These are phyloP conservation scores for Ocimum tenuiflorum DNA, from an alignment of 257 asterid genomes.

Conservation along the genomic window DNA sequence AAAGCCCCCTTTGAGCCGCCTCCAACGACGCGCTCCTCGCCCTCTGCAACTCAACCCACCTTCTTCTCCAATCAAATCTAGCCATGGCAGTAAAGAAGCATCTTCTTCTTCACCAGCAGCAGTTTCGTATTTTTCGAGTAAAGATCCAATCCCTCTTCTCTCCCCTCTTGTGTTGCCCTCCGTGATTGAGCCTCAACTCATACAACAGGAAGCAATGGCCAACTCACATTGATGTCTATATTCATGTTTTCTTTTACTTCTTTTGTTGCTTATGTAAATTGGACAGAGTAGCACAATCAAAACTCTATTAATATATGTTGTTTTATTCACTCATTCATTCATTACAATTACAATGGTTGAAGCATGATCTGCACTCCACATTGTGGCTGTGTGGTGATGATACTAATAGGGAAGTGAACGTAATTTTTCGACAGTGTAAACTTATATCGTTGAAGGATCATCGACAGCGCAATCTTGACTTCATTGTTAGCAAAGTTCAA, in stretches of 20 bases:
- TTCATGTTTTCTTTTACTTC: neutral
- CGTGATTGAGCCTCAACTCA: conserved; percentile 32
- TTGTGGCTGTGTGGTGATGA: conserved; percentile 37
- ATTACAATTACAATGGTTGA: conserved; percentile 18
- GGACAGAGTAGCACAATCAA: neutral
- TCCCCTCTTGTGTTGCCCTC: conserved; percentile 54
- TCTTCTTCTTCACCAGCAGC: conserved; percentile 3
- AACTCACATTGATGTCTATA: conserved; percentile 16
- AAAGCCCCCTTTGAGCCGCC: conserved; percentile 25
- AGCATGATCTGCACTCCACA: conserved; percentile 40
- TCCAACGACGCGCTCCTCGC: conserved; percentile 24
- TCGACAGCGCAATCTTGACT: conserved; percentile 34
- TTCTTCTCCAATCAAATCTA: neutral
- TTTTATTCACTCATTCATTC: neutral
- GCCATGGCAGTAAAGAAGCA: conserved; percentile 13
- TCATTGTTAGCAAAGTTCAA: conserved; percentile 38
- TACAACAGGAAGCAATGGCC: conserved; percentile 20
- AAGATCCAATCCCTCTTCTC: conserved; percentile 54
- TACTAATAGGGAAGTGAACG: conserved; percentile 36
- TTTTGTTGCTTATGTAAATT: neutral
- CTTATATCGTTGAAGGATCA: conserved; percentile 36
- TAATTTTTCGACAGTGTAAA: conserved; percentile 39
- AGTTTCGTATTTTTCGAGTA: conserved; percentile 27
- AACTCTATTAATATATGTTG: neutral
- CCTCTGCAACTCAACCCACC: conserved; percentile 24